phyloP scores from a whole-genome alignment of 2,329 filamentous ascomycete genomes.

The Fusarium mangiferae region DNA sequence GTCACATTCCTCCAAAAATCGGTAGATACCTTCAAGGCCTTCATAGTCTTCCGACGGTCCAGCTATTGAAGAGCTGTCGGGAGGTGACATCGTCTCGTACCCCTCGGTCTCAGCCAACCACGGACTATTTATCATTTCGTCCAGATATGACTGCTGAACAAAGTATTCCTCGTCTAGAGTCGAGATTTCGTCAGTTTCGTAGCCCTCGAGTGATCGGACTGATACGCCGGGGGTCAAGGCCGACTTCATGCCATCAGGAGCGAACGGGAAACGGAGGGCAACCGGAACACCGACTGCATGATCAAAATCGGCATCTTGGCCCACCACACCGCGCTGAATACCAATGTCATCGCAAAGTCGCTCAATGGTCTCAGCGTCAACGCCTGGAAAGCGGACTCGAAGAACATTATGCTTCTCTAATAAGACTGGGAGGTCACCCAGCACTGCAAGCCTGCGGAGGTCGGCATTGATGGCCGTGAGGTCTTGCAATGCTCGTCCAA shows the following conservation, averaged over 20 bases:
- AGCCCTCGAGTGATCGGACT: slow-evolving; percentile 55
- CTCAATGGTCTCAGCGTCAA: slow-evolving; percentile 85
- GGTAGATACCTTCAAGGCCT: slow-evolving; percentile 67
- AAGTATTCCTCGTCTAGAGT: slow-evolving; percentile 50
- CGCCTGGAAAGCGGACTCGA: slow-evolving; percentile 89
- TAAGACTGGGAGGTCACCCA: slow-evolving; percentile 86
- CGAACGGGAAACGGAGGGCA: slow-evolving; percentile 87
- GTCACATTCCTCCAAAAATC: slow-evolving; percentile 69
- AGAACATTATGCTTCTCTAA: slow-evolving; percentile 75
- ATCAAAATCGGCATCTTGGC: slow-evolving; percentile 81
- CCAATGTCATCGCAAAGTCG: slow-evolving; percentile 86
- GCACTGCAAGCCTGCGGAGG: slow-evolving; percentile 76
- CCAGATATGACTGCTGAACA: slow-evolving; percentile 53
- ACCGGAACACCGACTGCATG: slow-evolving; percentile 73
- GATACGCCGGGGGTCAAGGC: slow-evolving; percentile 61
- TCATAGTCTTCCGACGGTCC: slow-evolving; percentile 62
- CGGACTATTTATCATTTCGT: slow-evolving; percentile 57
- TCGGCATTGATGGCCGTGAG: slow-evolving; percentile 83
- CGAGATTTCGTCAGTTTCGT: slow-evolving; percentile 54
- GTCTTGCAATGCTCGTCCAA: slow-evolving; percentile 86
- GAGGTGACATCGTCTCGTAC: slow-evolving; percentile 63
- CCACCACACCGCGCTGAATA: slow-evolving; percentile 81
- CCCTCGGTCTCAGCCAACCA: slow-evolving; percentile 61
- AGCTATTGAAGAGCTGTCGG: slow-evolving; percentile 57
- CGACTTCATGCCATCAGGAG: slow-evolving; percentile 63